phyloP scores from a whole-genome alignment of 306 rosid species.

The Nissolia schottii region DNA sequence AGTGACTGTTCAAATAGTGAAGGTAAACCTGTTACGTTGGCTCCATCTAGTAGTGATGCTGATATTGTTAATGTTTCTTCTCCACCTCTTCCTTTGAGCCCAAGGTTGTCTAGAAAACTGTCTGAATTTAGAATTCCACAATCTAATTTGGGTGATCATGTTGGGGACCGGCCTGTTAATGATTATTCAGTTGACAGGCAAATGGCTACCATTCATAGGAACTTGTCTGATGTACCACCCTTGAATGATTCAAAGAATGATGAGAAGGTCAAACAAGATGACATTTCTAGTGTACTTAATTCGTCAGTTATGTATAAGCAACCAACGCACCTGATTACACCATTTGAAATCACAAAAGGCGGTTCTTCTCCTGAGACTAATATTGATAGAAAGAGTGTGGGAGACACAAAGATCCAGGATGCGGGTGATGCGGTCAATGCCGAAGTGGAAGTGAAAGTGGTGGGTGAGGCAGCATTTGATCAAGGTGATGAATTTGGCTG shows the following conservation, averaged over 20 bases:
- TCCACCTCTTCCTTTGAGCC: constrained; percentile 83
- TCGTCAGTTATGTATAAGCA: constrained; percentile 63
- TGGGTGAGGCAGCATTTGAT: constrained; percentile 66
- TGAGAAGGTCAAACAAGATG: constrained; percentile 62
- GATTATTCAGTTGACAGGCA: constrained; percentile 74
- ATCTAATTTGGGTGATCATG: constrained; percentile 52
- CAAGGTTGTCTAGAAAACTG: constrained; percentile 68
- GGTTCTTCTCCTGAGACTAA: constrained; percentile 71
- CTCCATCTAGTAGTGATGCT: constrained; percentile 55
- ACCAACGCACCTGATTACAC: constrained; percentile 93
- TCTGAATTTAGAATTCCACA: constrained; percentile 78
- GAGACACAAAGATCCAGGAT: constrained; percentile 69
- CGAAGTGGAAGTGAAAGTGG: constrained; percentile 83
- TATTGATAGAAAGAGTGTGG: constrained; percentile 60
- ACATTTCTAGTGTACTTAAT: constrained; percentile 55
- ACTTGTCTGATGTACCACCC: constrained; percentile 54
- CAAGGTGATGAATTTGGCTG: constrained; percentile 53
- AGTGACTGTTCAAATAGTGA: constrained; percentile 59
- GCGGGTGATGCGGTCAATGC: constrained; percentile 57
- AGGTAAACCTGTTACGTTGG: constrained; percentile 47
- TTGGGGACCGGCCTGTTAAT: constrained; percentile 59
- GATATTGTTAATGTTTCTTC: constrained; percentile 63
- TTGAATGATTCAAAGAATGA: constrained; percentile 47
- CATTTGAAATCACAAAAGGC: constrained; percentile 73
- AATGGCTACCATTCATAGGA: constrained; percentile 48